Evolutionary conservation across 306 rosid species (phyloP).

Genomic region (Quercus berberidifolia): DNA sequence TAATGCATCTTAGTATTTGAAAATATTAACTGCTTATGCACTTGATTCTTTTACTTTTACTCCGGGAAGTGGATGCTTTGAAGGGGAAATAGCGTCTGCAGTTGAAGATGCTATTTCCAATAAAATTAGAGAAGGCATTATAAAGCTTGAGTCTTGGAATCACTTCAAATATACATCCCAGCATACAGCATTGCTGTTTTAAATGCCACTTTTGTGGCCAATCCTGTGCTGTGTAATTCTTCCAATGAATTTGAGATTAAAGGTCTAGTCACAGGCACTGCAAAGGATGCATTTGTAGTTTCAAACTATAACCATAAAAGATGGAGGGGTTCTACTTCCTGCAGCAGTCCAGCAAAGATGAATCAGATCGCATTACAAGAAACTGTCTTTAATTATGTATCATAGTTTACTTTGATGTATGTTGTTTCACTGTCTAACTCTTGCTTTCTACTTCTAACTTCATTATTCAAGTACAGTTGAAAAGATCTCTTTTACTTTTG

Average conservation of each 20-base stretch:
- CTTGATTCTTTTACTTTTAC: constrained; percentile 17
- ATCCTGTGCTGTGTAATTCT: constrained; percentile 54
- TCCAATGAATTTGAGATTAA: constrained; percentile 56
- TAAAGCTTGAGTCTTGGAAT: constrained; percentile 51
- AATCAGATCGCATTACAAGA: constrained; percentile 63
- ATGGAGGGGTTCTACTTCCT: constrained; percentile 26
- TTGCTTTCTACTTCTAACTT: not conserved
- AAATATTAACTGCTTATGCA: not conserved
- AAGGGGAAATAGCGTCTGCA: constrained; percentile 51
- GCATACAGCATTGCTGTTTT: constrained; percentile 44
- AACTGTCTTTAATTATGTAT: constrained; percentile 61
- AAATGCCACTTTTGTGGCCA: constrained; percentile 57
- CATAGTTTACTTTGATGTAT: constrained; percentile 55
- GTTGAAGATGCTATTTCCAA: constrained; percentile 60
- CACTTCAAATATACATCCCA: constrained; percentile 59
- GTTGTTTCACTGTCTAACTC: constrained; percentile 23
- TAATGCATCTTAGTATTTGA: not conserved
- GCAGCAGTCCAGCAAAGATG: constrained; percentile 60
- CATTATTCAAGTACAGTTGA: not conserved
- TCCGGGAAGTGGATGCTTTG: constrained; percentile 54
- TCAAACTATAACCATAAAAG: constrained; percentile 28
- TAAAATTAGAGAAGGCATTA: constrained; percentile 53
- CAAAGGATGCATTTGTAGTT: constrained; percentile 14
- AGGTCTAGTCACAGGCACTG: constrained; percentile 46
- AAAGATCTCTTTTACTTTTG: not conserved